Percentiles rank a stretch among this genome's conserved stretches.
Evolutionary conservation across 495 filamentous ascomycete genomes (phyloP).

Genomic region (Penicillium bialowiezense): DNA sequence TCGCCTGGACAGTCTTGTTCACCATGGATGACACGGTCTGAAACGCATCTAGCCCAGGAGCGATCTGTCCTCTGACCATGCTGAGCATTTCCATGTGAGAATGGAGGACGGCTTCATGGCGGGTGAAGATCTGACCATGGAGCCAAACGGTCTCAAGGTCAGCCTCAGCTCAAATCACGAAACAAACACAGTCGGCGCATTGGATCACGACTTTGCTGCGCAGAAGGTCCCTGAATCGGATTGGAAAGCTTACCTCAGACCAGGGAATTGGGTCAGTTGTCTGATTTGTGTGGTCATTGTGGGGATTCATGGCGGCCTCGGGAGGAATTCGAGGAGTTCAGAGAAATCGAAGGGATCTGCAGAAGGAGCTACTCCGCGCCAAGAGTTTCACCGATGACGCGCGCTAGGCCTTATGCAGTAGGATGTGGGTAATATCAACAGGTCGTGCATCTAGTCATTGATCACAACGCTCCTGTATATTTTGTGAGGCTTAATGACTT

Average conservation of each 20-base stretch:
- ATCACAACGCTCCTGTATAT: too few relatives aligned
- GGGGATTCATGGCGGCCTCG: slow-evolving; percentile 11
- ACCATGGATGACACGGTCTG: slow-evolving; percentile 34
- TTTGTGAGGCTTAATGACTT: too few relatives aligned
- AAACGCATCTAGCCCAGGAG: slow-evolving; percentile 21
- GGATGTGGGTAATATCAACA: too few relatives aligned
- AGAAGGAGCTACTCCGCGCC: slow-evolving; percentile 26
- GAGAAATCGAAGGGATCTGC: slow-evolving; percentile 18
- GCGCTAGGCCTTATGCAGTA: too few relatives aligned
- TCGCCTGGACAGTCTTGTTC: slow-evolving; percentile 34
- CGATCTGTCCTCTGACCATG: slow-evolving; percentile 21
- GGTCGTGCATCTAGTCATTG: too few relatives aligned
- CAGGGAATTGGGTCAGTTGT: slow-evolving; percentile 13
- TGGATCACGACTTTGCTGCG: too few relatives aligned
- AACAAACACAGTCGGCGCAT: neutral
- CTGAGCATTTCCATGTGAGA: slow-evolving; percentile 37
- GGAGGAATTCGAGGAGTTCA: neutral
- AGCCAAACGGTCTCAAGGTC: neutral
- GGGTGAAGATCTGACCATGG: slow-evolving; percentile 28
- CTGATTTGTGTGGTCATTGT: neutral
- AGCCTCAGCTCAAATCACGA: neutral
- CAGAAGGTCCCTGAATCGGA: too few relatives aligned
- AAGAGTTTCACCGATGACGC: slow-evolving; percentile 13
- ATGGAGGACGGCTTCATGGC: slow-evolving; percentile 32
- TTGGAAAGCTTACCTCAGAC: slow-evolving; percentile 21